A percentile compares a stretch with the other conserved stretches of the same genome.
Conservation (phyloP, 2,329 filamentous ascomycete species). For the Didymellaceae sp. region DNA sequence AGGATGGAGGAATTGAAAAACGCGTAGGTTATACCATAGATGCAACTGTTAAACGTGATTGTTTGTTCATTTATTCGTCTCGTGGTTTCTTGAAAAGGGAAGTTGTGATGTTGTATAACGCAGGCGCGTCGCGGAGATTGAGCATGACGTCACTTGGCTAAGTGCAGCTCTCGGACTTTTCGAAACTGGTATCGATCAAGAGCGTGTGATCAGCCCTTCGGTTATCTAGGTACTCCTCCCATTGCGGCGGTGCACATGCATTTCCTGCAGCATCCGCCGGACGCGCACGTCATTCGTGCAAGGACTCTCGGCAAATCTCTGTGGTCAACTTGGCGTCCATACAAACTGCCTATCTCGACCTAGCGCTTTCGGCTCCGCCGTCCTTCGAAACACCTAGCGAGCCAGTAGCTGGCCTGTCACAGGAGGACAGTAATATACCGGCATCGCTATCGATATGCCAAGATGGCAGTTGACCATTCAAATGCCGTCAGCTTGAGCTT, state of each 20-base stretch:
- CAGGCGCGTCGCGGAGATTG: too few species aligned
- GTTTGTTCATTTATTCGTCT: too few species aligned
- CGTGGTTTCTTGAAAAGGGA: too few species aligned
- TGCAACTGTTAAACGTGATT: neutral
- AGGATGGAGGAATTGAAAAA: slow-evolving; percentile 52
- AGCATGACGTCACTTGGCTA: too few species aligned
- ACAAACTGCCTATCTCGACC: slow-evolving; percentile 6
- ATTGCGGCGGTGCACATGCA: too few species aligned
- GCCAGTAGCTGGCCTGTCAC: neutral
- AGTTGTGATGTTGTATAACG: too few species aligned
- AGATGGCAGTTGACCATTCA: neutral
- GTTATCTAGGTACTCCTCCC: too few species aligned
- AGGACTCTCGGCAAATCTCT: neutral
- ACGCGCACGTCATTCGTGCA: neutral
- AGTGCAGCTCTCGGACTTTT: too few species aligned
- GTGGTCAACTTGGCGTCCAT: neutral
- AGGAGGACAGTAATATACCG: neutral
- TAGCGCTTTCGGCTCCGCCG: neutral
- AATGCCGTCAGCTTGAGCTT: neutral
- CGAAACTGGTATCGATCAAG: too few species aligned
- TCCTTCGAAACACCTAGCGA: neutral
- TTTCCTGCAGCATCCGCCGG: too few species aligned
- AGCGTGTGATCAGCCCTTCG: too few species aligned
- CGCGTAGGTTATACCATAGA: too few species aligned
- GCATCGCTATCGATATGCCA: neutral